Conservation (phyloP, 2,329 filamentous ascomycete genomes). For the Paradendryphiella salina region DNA sequence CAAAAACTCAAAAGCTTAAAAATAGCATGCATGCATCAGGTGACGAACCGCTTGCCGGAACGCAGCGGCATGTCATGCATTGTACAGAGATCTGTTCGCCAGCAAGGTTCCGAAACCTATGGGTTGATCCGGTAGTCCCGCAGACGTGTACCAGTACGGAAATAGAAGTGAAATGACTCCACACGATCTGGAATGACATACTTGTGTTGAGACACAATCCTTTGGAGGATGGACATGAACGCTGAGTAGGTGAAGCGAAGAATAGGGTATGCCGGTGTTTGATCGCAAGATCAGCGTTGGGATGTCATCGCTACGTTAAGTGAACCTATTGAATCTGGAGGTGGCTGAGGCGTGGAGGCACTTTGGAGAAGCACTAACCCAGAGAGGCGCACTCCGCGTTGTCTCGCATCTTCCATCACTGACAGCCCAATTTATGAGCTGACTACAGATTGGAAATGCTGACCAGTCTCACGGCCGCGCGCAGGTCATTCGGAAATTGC, state of each 20-base stretch:
- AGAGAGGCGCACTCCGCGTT: background rate
- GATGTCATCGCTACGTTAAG: background rate
- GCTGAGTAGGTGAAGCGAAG: background rate
- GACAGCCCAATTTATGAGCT: background rate
- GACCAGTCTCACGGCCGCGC: background rate
- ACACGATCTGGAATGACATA: background rate
- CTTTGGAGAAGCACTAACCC: background rate
- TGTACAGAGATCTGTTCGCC: background rate
- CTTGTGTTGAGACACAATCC: no score
- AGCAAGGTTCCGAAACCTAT: background rate
- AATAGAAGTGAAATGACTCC: background rate
- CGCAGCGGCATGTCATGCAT: background rate
- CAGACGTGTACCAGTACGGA: background rate
- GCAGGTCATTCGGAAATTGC: background rate
- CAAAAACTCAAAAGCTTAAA: background rate
- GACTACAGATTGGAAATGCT: background rate
- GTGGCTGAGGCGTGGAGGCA: background rate
- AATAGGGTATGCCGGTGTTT: background rate
- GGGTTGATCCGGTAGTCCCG: background rate
- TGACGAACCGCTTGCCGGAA: background rate
- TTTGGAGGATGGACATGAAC: no score
- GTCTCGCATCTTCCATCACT: no score
- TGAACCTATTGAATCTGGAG: background rate
- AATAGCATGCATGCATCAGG: background rate
- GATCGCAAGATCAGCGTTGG: background rate